phyloP scores from a whole-genome alignment of 768 basidiomycete species.

The Panaeolus cyanescens region DNA sequence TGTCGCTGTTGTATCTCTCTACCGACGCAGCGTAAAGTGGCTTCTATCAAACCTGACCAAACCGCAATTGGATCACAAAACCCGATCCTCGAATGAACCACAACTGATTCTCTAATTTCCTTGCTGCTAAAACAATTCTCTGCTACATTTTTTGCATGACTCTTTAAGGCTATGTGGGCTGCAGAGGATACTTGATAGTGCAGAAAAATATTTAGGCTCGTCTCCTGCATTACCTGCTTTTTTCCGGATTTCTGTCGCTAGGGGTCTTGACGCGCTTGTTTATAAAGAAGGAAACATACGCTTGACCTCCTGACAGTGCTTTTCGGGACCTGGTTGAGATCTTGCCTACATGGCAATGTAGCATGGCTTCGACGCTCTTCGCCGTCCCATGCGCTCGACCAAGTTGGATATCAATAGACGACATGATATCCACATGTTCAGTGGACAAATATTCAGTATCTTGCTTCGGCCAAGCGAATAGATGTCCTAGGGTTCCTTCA shows the following conservation, averaged over 20 bases:
- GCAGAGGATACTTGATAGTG: too few relatives aligned
- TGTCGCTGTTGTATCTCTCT: background rate
- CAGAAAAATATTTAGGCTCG: too few relatives aligned
- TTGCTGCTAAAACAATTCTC: background rate
- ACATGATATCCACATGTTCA: background rate
- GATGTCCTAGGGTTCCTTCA: background rate
- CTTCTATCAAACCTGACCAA: conserved; percentile 1
- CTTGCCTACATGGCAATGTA: background rate
- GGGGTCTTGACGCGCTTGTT: background rate
- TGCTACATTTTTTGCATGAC: background rate
- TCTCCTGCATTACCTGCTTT: background rate
- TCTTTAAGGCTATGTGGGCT: background rate
- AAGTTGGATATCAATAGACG: background rate
- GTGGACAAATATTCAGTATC: background rate
- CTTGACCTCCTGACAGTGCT: background rate
- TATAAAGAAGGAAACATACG: background rate
- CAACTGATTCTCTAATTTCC: background rate
- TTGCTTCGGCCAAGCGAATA: background rate
- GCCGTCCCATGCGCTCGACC: background rate
- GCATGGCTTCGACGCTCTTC: background rate
- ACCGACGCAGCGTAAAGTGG: background rate
- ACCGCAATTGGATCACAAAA: background rate
- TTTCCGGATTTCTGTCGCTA: background rate
- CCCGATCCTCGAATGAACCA: background rate
- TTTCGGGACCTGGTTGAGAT: background rate